phyloP scores from a whole-genome alignment of 345 rosid genomes.

The Lepidium africanum region DNA sequence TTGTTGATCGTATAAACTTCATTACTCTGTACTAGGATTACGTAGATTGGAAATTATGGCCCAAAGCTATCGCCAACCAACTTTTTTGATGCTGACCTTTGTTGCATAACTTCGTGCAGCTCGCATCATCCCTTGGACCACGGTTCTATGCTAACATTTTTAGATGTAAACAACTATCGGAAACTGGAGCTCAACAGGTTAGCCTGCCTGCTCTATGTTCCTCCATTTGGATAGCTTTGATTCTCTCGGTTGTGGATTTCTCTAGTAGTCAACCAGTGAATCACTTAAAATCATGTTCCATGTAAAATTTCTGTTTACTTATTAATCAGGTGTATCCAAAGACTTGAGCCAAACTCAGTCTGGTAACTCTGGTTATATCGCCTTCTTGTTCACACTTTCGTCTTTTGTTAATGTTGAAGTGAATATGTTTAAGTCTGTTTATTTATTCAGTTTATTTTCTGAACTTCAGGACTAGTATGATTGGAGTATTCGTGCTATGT shows the following conservation, averaged over 20 bases:
- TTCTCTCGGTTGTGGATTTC: neutral
- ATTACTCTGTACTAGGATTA: neutral
- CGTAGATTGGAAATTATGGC: neutral
- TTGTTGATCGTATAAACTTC: neutral
- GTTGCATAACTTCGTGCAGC: slow-evolving; percentile 41
- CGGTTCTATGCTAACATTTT: slow-evolving; percentile 89
- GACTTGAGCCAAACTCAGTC: neutral
- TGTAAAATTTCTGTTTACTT: neutral
- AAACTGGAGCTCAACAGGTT: slow-evolving; percentile 99
- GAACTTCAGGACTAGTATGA: neutral
- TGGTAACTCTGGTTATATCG: neutral
- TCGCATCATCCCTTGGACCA: slow-evolving; percentile 97
- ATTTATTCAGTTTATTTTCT: neutral
- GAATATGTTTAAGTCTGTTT: neutral
- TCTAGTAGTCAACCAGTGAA: slow-evolving; percentile 5
- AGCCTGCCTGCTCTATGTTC: neutral
- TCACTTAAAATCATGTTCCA: neutral
- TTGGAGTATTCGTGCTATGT: neutral
- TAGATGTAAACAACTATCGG: slow-evolving; percentile 95
- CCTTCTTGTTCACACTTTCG: neutral
- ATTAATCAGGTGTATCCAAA: neutral
- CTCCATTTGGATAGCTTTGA: slow-evolving; percentile 3
- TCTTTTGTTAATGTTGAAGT: neutral
- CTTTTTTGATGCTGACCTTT: slow-evolving; percentile 18
- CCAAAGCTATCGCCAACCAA: slow-evolving; percentile 19